Evolutionary conservation across 2,329 filamentous ascomycete genomes (phyloP), one percentile per base, ranked within the genome.

Genomic region (Trichoderma sp.): DNA sequence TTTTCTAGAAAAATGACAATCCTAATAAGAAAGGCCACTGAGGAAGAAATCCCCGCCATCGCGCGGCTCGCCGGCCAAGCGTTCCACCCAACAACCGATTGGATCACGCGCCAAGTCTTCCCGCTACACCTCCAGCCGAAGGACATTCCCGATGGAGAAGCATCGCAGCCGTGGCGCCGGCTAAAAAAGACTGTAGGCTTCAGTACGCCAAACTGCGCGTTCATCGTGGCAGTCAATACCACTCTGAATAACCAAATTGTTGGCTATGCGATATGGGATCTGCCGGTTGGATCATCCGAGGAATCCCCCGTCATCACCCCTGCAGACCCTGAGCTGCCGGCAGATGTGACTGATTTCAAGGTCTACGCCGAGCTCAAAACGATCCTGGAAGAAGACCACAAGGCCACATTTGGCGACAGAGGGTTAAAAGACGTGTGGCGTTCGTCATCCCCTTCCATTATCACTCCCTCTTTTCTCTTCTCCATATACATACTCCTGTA

Each of bases 51-150:
- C 4, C 65, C 67, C 28, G 57, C 64, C 36, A 72, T 75, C 34
- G 74, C 67, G 9, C 56, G 60, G 12, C 58, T 75, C 24, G 70
- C 74, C 30, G 67, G 61, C 36, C 60, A 51, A 9, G 67, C 51
- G 12, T 75, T 75, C 43, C 69, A 74, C 21, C 74, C 74, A 12
- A 70, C 66, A 57, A 74, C 72, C 14, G 74, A 75, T 57, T 70
- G 70, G 67, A 64, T 75, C 43, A 62, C 73, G 26, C 67, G 70
- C n/a, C 61, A 72, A 28, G 65, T 75, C 9, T 71, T 75, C 28
- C 73, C 73, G 9, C 63, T 68, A 11, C 69, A 72, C 14, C 64
- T 74, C 18, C 63, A 63, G 21, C 63, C 73, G 4, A 58, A 30
- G 11, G 60, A 39, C 47, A 57, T 47, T n/a, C 56, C 51, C 58